Evolutionary conservation across 306 rosid genomes (phyloP), one percentile per base, ranked within the genome.

Genomic region (Elaeagnus macrophylla): DNA sequence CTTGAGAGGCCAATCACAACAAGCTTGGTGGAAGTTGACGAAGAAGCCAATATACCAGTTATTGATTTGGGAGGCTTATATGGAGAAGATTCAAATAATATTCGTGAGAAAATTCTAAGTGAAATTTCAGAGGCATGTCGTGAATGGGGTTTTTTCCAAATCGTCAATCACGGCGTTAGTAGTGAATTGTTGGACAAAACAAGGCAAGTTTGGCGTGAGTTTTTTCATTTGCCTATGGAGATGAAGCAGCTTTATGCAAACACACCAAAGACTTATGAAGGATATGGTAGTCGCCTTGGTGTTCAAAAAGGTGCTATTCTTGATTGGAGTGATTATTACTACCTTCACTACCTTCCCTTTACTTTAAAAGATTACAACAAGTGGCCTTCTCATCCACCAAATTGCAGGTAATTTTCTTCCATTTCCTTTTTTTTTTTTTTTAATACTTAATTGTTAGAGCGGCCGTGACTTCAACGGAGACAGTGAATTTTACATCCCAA

Each of bases 261-360:
- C 64, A 77, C 80, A 0, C 96, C 96, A 0, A 80, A 42, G 52
- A 88, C 96, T 13, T 88, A 88, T 35, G 96, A 88, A 62, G 96
- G 96, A 0, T 88, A 88, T 62, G 96, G 96, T 5, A 84, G 94
- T 54, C 80, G 96, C 5, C 78, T 84, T 12, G 96, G 94, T 1
- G 54, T 88, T 14, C 67, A 84, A 35, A 88, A 75, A 48, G 94
- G 84, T n/a, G 94, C 94, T 45, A 70, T 82, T 77, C 90, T 88
- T 48, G 96, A 88, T 56, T 88, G 94, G 96, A 84, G 94, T 59
- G 96, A 88, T 54, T 88, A 88, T 45, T 88, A 84, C 39, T 88
- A 18, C 59, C 94, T 88, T 57, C 96, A 88, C 60, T 82, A 61
- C 43, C 91, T 79, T 58, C 96, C 96, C 2, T 48, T 67, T 11